These are phyloP conservation scores for Phytophthora pistaciae DNA, from an alignment of 352 stramenopile species.

Conservation along the genomic window DNA sequence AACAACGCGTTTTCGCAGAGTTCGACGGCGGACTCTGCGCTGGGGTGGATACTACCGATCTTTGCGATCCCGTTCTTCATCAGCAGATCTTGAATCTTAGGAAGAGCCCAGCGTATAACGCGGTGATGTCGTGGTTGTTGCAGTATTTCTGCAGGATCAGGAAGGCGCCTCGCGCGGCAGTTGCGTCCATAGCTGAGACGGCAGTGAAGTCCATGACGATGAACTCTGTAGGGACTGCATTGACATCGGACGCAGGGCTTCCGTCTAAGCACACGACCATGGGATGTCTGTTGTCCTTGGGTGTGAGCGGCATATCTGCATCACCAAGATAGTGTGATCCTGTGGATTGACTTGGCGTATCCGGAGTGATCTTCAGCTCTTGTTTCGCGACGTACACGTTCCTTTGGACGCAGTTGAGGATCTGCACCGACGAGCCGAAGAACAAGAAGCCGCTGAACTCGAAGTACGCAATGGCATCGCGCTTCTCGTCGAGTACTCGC, in stretches of 20 bases:
- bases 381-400: slow-evolving; percentile 57
- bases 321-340: neutral
- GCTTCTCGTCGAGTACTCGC: slow-evolving; percentile 56
- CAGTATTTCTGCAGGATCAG: slow-evolving; percentile 86
- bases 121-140: slow-evolving; percentile 63
- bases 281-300: slow-evolving; percentile 30
- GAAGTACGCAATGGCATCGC: slow-evolving; percentile 77
- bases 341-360: neutral
- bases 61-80: slow-evolving; percentile 70
- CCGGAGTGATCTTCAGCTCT: slow-evolving; percentile 20
- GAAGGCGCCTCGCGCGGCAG: slow-evolving; percentile 75
- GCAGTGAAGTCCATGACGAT: slow-evolving; percentile 89
- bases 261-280: slow-evolving; percentile 77
- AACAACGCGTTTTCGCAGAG: slow-evolving; percentile 79
- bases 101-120: too few species aligned
- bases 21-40: slow-evolving; percentile 69
- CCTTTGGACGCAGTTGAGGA: slow-evolving; percentile 77
- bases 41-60: slow-evolving; percentile 57
- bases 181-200: slow-evolving; percentile 88
- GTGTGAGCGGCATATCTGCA: slow-evolving; percentile 48
- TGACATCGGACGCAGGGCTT: slow-evolving; percentile 39
- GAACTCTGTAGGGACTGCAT: slow-evolving; percentile 63
- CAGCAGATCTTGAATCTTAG: slow-evolving; percentile 60
- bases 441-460: slow-evolving; percentile 86
- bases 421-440: slow-evolving; percentile 84